phyloP scores from a whole-genome alignment of 352 stramenopile species.

The Globisporangium radiosum region DNA sequence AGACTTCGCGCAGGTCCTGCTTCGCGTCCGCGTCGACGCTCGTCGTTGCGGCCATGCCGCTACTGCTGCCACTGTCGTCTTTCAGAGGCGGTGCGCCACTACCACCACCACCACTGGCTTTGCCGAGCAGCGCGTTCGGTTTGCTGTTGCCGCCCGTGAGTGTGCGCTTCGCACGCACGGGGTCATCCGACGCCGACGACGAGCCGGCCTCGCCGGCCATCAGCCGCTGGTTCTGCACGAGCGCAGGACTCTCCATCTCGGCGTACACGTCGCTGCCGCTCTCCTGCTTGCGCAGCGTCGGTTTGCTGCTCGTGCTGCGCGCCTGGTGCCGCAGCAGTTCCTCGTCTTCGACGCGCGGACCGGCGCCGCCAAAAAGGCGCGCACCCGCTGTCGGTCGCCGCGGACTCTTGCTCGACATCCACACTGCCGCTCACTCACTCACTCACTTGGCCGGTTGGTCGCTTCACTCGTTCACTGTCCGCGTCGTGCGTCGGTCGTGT shows the following conservation, averaged over 20 bases:
- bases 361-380: constrained; percentile 46
- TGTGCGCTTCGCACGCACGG: constrained; percentile 11
- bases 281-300: constrained; percentile 13
- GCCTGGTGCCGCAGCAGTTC: constrained; percentile 26
- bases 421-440: too few species aligned
- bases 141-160: constrained; percentile 15
- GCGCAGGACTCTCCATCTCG: constrained; percentile 22
- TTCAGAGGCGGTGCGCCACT: too few species aligned
- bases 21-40: constrained; percentile 9
- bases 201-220: constrained; percentile 10
- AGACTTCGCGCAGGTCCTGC: constrained; percentile 48
- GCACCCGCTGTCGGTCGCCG: constrained; percentile 11
- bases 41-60: constrained; percentile 10
- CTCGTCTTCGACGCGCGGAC: constrained; percentile 46
- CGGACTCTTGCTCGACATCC: constrained; percentile 20
- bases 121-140: not conserved
- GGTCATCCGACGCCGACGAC: constrained; percentile 1
- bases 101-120: constrained; percentile 1
- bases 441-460: too few species aligned
- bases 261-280: constrained; percentile 21
- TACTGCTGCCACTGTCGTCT: too few species aligned
- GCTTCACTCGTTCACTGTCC: too few species aligned
- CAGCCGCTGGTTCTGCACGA: constrained; percentile 15
- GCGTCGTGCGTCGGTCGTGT: too few species aligned
- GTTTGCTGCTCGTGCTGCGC: constrained; percentile 18